Conservation (phyloP, 2,329 filamentous ascomycete species). For the Fusarium brevicatenulatum region DNA sequence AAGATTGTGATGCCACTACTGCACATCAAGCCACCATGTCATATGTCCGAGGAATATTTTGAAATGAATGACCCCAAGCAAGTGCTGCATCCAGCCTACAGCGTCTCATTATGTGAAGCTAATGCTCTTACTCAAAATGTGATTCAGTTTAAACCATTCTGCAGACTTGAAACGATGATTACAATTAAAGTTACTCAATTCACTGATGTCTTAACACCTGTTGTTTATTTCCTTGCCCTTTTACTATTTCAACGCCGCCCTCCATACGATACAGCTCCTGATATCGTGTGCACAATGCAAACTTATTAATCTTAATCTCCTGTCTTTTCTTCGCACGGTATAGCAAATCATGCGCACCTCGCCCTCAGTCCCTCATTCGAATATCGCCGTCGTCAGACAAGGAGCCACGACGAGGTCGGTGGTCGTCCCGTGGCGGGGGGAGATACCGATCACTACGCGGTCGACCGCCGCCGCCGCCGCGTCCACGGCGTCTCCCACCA, state of each 20-base stretch:
- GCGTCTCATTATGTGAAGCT: not conserved
- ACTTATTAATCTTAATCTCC: not conserved
- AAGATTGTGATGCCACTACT: not conserved
- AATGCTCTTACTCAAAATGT: not conserved
- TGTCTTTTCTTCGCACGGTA: not conserved
- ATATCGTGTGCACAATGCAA: not conserved
- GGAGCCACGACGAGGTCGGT: conserved; percentile 22
- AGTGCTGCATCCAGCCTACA: not conserved
- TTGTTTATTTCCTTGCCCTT: conserved; percentile 7
- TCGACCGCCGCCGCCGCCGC: conserved; percentile 44
- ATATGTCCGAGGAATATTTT: not conserved
- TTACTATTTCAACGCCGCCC: conserved; percentile 4
- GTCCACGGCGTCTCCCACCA: conserved; percentile 47
- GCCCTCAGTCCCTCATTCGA: conserved; percentile 20
- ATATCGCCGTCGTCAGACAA: conserved; percentile 16
- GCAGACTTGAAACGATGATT: not conserved
- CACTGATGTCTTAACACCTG: conserved; percentile 3
- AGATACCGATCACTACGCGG: conserved; percentile 49
- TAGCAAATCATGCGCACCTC: not conserved
- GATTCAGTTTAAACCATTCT: not conserved
- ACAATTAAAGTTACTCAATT: conserved; percentile 15
- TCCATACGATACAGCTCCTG: not conserved
- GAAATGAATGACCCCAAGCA: not conserved
- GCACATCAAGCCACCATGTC: not conserved
- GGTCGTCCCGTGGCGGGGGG: conserved; percentile 36